Percentiles rank a stretch among this genome's conserved stretches.
Conservation (phyloP, 1,284 basidiomycete genomes). For the Tremellales sp. region DNA sequence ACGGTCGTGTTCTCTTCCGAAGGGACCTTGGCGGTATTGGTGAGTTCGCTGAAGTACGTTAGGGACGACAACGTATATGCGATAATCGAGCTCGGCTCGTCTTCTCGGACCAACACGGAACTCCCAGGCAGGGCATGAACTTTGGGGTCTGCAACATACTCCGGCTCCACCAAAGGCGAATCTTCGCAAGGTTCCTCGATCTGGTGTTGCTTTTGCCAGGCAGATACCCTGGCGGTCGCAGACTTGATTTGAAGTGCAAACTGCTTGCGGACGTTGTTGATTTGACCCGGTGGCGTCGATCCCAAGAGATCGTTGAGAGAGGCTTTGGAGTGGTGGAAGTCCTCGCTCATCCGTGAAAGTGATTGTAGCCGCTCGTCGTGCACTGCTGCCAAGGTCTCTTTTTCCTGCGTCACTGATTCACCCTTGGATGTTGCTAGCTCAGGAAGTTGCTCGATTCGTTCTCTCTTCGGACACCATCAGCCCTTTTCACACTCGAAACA, state of each 20-base stretch:
- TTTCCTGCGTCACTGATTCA: neutral
- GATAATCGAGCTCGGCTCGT: constrained; percentile 37
- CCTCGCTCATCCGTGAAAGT: constrained; percentile 55
- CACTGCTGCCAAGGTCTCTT: neutral
- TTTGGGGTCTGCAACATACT: constrained; percentile 58
- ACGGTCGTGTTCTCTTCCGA: neutral
- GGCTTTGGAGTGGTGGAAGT: constrained; percentile 60
- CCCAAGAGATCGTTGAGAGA: constrained; percentile 57
- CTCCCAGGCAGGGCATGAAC: constrained; percentile 65
- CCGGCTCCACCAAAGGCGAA: constrained; percentile 47
- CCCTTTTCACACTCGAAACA: neutral
- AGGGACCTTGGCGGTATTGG: constrained; percentile 5
- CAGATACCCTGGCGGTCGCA: constrained; percentile 54
- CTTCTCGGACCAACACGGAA: constrained; percentile 62
- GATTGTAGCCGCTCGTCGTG: neutral
- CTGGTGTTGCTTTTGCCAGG: constrained; percentile 60
- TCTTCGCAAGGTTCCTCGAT: constrained; percentile 43
- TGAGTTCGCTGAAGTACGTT: constrained; percentile 8
- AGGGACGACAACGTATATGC: constrained; percentile 33
- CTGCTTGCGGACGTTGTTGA: constrained; percentile 63
- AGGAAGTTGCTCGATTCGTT: neutral
- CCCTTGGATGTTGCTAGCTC: neutral
- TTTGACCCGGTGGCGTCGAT: constrained; percentile 49
- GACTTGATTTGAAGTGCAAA: constrained; percentile 57
- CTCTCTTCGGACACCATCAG: neutral